These are phyloP conservation scores for Sporothrix mexicana DNA, from an alignment of 2,329 filamentous ascomycete species.

Conservation along the genomic window DNA sequence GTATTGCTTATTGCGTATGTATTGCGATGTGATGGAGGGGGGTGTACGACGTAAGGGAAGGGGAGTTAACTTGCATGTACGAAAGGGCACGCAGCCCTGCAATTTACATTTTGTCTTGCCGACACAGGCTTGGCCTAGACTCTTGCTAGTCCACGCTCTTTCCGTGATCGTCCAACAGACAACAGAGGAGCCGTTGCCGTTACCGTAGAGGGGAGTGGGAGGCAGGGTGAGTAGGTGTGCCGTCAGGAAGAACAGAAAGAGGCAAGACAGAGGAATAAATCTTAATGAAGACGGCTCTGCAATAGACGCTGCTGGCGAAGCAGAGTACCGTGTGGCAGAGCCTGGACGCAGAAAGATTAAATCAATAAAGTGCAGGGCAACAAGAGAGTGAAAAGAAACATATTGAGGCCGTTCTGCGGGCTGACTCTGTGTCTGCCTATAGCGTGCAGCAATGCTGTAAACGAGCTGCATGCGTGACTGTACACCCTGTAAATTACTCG, in stretches of 20 bases:
- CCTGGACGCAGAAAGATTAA: not conserved
- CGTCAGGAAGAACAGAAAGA: constrained; percentile 3
- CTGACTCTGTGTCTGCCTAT: not conserved
- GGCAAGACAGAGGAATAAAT: not conserved
- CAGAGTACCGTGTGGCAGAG: not conserved
- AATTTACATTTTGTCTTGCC: not conserved
- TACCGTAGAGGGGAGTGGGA: not conserved
- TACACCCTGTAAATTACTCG: not conserved
- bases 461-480: not conserved
- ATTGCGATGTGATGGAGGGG: not conserved
- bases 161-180: not conserved
- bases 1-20: not conserved
- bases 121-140: constrained; percentile 1
- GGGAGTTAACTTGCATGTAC: not conserved
- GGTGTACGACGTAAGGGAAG: not conserved
- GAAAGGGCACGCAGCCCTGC: not conserved
- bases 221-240: not conserved
- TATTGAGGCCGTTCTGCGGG: not conserved
- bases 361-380: not conserved
- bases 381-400: not conserved
- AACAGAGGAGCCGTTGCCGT: not conserved
- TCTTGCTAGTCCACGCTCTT: not conserved
- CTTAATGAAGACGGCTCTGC: no score
- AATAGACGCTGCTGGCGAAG: no score
- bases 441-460: constrained; percentile 5